Evolutionary conservation across 2,329 filamentous ascomycete genomes (phyloP), one percentile per base, ranked within the genome.

Genomic region (Diaporthe eres): DNA sequence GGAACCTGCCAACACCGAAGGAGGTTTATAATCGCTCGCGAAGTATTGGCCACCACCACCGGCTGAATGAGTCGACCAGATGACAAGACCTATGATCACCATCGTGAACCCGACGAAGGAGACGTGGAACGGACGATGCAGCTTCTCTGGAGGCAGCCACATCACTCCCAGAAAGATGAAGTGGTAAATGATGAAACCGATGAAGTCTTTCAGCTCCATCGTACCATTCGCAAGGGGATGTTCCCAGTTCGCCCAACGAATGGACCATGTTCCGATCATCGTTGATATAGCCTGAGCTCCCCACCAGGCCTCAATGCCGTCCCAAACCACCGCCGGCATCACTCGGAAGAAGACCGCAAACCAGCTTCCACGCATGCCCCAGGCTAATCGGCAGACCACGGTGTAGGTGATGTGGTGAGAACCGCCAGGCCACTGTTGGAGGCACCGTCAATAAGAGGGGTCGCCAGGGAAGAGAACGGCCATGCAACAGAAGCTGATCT

Each of bases 241-340:
- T 22, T 65, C 28, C 65, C 65, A 75, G 3, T 65, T 8, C 31
- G 65, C 68, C 65, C 65, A 75, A 4, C 55, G 47, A 17, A 72
- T 37, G 5, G 65, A 75, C 74, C 55, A 71, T 12, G 74, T 72
- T 3, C 65, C 74, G 22, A 75, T 75, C 74, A 75, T 71, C 9
- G 74, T 75, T 3, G 65, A 63, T 17, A 75, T 72, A 15, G 65
- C 65, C 44, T 75, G 74, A 2, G 65, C 74, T 2, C 74, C 74
- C 74, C 74, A 75, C 65, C 68, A 75, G 42, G 57, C 74, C 53
- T 75, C 65, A 25, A 72, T 75, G 19, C 65, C 65, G 31, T 75
- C 65, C 74, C 74, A 75, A 12, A 75, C 68, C 5, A 75, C n/a
- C 1, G 74, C 65, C 25, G 68, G 74, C 74, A 75, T 75, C 34